These are phyloP conservation scores for Penicillium sp. DNA, from an alignment of 2,329 filamentous ascomycete species.

Conservation along the genomic window DNA sequence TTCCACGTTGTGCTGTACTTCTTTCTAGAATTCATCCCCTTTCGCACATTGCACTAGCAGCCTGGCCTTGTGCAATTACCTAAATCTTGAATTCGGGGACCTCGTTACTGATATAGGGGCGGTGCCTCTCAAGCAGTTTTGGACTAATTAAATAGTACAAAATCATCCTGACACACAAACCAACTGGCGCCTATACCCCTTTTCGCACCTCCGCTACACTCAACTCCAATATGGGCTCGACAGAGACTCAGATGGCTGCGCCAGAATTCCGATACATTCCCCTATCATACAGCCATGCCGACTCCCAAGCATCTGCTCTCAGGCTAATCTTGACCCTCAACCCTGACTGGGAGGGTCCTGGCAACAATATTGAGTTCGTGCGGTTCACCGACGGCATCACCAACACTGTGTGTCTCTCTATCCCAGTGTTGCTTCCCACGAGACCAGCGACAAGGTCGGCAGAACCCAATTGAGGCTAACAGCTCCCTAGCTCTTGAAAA, in stretches of 20 bases:
- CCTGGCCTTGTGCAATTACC: neutral
- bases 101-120: neutral
- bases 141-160: conserved; percentile 4
- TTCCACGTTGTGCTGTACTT: neutral
- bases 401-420: conserved; percentile 59
- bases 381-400: conserved; percentile 97
- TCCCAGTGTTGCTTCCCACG: neutral
- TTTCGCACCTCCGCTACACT: neutral
- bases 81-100: neutral
- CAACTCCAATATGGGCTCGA: conserved; percentile 22
- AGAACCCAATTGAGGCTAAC: neutral
- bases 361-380: conserved; percentile 70
- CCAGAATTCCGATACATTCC: conserved; percentile 51
- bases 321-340: conserved; percentile 68
- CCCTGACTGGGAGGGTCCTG: conserved; percentile 69
- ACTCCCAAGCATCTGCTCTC: conserved; percentile 70
- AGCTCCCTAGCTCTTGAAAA: conserved; percentile 42
- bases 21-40: neutral
- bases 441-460: neutral
- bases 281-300: conserved; percentile 65
- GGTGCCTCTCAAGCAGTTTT: neutral
- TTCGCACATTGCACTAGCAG: neutral
- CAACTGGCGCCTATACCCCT: conserved; percentile 4
- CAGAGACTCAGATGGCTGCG: conserved; percentile 12
- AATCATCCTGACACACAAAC: neutral